Base-by-base conservation (phyloP, 176 grass and related monocot genomes). In the Alloteropsis semialata region DNA sequence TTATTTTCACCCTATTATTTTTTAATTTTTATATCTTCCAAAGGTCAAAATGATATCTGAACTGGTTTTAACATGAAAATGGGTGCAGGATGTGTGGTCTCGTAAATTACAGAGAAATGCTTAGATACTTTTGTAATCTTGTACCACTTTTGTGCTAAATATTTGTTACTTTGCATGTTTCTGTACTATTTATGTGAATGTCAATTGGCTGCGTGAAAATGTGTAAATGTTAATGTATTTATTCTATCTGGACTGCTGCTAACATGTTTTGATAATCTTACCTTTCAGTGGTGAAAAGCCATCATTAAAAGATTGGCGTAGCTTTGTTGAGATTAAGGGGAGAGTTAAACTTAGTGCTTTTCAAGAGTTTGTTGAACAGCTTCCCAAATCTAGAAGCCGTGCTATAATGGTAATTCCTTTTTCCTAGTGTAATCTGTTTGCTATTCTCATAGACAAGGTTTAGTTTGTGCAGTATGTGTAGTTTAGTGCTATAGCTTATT, bases 261-360 rank as follows among this genome's bases (percentile, higher is more conserved):
- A 57, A 85, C 72, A 76, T 62, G 42, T 85, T 19, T 55, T 51
- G 21, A 78, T 72, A 49, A 24, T 81, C 69, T 81, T 21, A 30
- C 69, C 15, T 89, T 80, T 72, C 89, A 99, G 96, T 81, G 96
- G 96, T 89, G 96, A 99, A 89, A 93, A 96, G 86, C 88, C 91
- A 77, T 87, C 91, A 12, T 79, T 83, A 79, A 95, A 90, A 81
- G 96, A 96, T 83, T 99, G 96, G 96, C 85, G 89, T 39, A 93
- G 82, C 72, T 89, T 99, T 74, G 82, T 99, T 82, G 96, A 99
- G 83, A 99, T 99, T 80, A 99, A 99, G 68, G 96, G 96, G 80
- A 95, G 96, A 92, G 96, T 99, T 60, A 93, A 94, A 67, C 85
- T 99, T 74, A 86, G 85, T 70, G 93, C 91, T 63, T 99, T 99